phyloP scores from a whole-genome alignment of 2,329 filamentous ascomycete genomes.

The Macrophomina pseudophaseolina region DNA sequence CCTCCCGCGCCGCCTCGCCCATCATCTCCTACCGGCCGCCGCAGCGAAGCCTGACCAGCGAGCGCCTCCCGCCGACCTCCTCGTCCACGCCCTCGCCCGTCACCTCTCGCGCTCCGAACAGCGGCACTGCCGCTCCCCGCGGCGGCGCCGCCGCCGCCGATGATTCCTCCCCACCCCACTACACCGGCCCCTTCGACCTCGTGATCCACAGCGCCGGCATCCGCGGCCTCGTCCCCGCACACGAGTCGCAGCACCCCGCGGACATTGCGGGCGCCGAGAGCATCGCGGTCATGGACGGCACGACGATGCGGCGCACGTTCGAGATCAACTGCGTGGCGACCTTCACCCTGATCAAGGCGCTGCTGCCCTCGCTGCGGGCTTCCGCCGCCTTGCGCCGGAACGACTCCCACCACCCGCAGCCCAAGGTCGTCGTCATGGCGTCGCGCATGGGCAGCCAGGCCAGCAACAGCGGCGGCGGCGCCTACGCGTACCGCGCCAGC shows the following conservation, averaged over 20 bases:
- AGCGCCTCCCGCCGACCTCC: no score
- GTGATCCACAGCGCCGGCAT: constrained; percentile 53
- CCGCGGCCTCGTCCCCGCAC: constrained; percentile 48
- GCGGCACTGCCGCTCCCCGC: constrained; percentile 16
- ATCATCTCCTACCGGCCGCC: not conserved
- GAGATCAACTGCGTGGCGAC: constrained; percentile 51
- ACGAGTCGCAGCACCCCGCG: constrained; percentile 34
- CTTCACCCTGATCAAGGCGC: constrained; percentile 45
- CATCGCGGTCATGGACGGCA: constrained; percentile 44
- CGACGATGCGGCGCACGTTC: constrained; percentile 47
- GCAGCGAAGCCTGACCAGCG: not conserved
- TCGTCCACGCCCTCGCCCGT: no score
- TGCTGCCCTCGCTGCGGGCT: constrained; percentile 42
- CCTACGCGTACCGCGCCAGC: constrained; percentile 54
- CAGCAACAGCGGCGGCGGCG: constrained; percentile 47
- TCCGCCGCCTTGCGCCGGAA: not conserved
- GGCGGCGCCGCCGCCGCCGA: constrained; percentile 28
- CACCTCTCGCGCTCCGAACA: no score
- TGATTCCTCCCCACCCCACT: not conserved
- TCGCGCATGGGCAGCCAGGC: constrained; percentile 52
- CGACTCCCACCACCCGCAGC: not conserved
- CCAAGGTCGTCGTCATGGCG: constrained; percentile 50
- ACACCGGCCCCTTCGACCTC: constrained; percentile 39
- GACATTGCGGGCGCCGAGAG: constrained; percentile 50
- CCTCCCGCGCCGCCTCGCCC: not conserved